These are phyloP conservation scores for Vitis labrusca DNA, from an alignment of 164 flowering plant species.

Conservation along the genomic window DNA sequence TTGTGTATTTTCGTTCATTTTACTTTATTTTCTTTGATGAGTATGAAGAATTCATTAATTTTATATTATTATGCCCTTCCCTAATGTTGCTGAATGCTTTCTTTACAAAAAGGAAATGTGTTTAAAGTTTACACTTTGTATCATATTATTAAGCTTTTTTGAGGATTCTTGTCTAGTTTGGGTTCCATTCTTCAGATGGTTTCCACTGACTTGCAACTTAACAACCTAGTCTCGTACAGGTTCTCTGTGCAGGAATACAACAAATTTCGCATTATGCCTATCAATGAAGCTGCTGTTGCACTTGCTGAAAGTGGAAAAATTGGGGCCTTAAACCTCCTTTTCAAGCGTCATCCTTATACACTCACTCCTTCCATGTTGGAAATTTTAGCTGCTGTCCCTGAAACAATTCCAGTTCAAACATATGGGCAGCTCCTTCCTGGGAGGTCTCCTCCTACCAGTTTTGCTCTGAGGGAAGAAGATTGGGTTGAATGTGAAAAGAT, in stretches of 20 bases:
- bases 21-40: too few species aligned
- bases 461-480: constrained; percentile 73
- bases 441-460: constrained; percentile 62
- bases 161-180: neutral
- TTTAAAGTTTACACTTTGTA: neutral
- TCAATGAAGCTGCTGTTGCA: constrained; percentile 63
- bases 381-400: constrained; percentile 84
- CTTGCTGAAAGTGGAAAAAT: constrained; percentile 94
- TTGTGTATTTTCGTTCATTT: too few species aligned
- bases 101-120: too few species aligned
- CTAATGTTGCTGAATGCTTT: too few species aligned
- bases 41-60: too few species aligned
- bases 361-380: constrained; percentile 64
- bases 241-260: constrained; percentile 78
- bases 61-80: too few species aligned
- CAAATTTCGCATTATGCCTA: constrained; percentile 67
- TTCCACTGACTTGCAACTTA: constrained; percentile 30
- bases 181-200: constrained; percentile 6
- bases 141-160: neutral
- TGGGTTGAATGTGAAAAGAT: constrained; percentile 93
- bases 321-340: constrained; percentile 91
- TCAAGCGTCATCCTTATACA: constrained; percentile 98
- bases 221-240: constrained; percentile 64
- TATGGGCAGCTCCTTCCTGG: constrained; percentile 97
- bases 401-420: constrained; percentile 82